Evolutionary conservation across 2,329 filamentous ascomycete genomes (phyloP), one percentile per base, ranked within the genome.

Genomic region (Hymenoscyphus salicellus): DNA sequence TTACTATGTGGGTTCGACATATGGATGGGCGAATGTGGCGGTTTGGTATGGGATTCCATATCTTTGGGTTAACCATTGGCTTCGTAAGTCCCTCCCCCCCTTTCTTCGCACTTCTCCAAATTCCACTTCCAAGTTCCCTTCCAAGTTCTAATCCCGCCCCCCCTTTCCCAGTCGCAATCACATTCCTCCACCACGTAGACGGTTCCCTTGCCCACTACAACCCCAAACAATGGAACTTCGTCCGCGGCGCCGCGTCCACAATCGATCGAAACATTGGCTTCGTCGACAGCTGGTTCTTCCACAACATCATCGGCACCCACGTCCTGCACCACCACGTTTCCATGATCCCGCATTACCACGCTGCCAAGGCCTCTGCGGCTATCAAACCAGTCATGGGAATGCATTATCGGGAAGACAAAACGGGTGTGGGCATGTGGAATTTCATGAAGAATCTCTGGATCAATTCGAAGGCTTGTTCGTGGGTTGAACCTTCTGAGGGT

Each of bases 1-100:
- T 66, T 82, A 79, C 60, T 84, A 83, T 73, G 81, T 97, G 70
- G 88, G 88, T 73, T 87, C 87, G 78, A 91, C 79, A 63, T 97
- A 89, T 72, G 95, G 95, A 75, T 94, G 88, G 83, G 77, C 82
- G 76, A 98, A 97, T 83, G 83, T 98, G 77, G 81, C 91, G 66
- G 90, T 99, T 68, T 98, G 95, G 94, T 99, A 99, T 82, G 88
- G 93, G 75, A 76, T 96, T 65, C 95, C 95, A 38, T 99, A 98
- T 78, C 84, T 97, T 66, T 97, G 94, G 94, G 93, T 97, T 63
- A 96, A 98, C 86, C 93, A 97, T 86, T 98, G 94, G 94, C 90
- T 98, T 63, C 91, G 92, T 95, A 88, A 84, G 91, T 85, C 59
- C 63, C 64, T 60, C 17, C n/a, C 17, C 30, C n/a, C 23, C 58